Percentiles rank a stretch among this genome's conserved stretches.
These are phyloP conservation scores for Suhomyces sp. DNA, from an alignment of 805 yeast species.

Conservation along the genomic window DNA sequence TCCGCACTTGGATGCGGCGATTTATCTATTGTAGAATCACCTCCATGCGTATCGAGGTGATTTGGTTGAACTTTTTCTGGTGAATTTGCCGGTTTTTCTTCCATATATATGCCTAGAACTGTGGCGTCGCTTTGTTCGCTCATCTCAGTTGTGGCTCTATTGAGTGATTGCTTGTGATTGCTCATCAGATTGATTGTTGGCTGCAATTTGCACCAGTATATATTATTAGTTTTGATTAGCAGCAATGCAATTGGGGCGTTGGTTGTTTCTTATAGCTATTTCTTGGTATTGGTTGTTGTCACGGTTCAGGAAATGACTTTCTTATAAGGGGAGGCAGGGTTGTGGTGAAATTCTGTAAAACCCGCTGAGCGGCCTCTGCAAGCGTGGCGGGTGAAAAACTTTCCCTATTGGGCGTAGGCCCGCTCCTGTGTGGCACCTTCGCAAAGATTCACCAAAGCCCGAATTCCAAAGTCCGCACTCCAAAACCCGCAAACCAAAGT, in stretches of 20 bases:
- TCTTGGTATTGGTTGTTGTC: background rate
- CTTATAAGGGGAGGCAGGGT: background rate
- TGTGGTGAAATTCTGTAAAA: background rate
- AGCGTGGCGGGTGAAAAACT: no score
- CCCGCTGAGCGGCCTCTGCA: background rate
- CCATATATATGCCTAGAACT: background rate
- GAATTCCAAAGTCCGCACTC: background rate
- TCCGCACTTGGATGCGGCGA: conserved; percentile 3
- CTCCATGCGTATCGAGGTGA: background rate
- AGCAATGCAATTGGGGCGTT: background rate
- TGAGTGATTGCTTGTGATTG: background rate
- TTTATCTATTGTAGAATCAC: background rate
- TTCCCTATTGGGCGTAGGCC: background rate
- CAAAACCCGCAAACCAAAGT: background rate
- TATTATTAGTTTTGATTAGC: background rate
- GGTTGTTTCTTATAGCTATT: no score
- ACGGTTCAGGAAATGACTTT: background rate
- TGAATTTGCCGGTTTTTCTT: background rate
- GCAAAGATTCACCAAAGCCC: background rate
- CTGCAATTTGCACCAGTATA: background rate
- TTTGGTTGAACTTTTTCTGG: background rate
- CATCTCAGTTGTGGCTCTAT: background rate
- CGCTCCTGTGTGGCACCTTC: background rate
- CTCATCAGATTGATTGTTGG: background rate
- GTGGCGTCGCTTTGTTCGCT: background rate